Percentiles rank a stretch among this genome's conserved stretches.
phyloP scores from a whole-genome alignment of 169 alveolate species.

The Perkinsus marinus region DNA sequence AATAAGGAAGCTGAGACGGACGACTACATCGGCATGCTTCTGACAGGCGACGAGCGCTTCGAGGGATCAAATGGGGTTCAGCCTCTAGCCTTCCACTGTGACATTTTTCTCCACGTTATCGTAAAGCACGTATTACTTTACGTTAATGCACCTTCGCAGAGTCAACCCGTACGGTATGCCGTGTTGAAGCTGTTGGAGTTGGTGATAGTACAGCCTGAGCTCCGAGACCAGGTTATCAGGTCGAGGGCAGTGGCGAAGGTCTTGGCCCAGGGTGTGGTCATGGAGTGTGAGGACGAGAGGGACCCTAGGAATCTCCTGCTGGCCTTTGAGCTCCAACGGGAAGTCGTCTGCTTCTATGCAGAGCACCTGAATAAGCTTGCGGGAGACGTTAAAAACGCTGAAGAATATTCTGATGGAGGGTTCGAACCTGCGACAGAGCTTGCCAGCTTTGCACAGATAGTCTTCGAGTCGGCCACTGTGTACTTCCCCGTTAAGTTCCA shows the following conservation, averaged over 20 bases:
- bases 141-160: background rate
- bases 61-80: background rate
- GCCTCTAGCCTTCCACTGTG: background rate
- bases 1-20: background rate
- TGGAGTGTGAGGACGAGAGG: conserved; percentile 17
- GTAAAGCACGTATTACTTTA: background rate
- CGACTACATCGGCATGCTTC: background rate
- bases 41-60: background rate
- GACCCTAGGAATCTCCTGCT: conserved; percentile 26
- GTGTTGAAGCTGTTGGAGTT: background rate
- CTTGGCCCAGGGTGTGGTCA: background rate
- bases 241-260: background rate
- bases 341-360: background rate
- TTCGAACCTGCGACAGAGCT: background rate
- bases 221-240: background rate
- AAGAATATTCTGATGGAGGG: background rate
- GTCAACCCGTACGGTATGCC: background rate
- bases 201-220: background rate
- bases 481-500: background rate
- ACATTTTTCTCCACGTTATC: background rate
- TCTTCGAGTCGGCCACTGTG: background rate
- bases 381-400: background rate
- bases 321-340: background rate
- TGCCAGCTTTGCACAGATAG: background rate
- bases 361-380: background rate